Conservation (phyloP, 208 protist genomes). For the Phytomonas francai region DNA sequence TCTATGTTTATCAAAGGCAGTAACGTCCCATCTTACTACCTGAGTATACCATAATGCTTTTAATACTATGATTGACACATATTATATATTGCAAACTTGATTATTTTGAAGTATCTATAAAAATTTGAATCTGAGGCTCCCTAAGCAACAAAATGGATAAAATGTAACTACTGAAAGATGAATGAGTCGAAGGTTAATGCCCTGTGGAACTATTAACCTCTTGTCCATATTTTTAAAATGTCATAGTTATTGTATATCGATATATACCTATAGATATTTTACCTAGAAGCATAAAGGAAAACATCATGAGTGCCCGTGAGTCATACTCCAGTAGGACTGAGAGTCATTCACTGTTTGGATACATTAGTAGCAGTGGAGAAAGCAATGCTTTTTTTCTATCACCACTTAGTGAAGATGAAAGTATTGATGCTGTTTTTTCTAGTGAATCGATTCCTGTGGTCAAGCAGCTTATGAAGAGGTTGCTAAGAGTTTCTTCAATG, state of each 20-base stretch:
- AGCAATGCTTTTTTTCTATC: constrained; percentile 12
- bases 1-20: constrained; percentile 55
- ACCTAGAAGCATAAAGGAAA: neutral
- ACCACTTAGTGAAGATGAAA: constrained; percentile 23
- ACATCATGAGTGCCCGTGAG: neutral
- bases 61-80: neutral
- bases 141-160: neutral
- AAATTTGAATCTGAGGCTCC: neutral
- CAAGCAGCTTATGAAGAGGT: constrained; percentile 37
- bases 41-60: neutral
- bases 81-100: constrained; percentile 1
- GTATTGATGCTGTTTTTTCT: constrained; percentile 29
- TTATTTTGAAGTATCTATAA: neutral
- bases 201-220: neutral
- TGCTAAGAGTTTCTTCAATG: constrained; percentile 19
- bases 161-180: neutral
- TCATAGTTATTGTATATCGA: neutral
- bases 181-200: neutral
- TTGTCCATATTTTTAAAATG: neutral
- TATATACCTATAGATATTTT: neutral
- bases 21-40: neutral
- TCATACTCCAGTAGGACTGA: neutral
- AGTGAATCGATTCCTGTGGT: constrained; percentile 21
- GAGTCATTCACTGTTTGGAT: neutral
- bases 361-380: constrained; percentile 3